Conservation (phyloP, 352 stramenopile genomes). For the Globisporangium iwayamae region DNA sequence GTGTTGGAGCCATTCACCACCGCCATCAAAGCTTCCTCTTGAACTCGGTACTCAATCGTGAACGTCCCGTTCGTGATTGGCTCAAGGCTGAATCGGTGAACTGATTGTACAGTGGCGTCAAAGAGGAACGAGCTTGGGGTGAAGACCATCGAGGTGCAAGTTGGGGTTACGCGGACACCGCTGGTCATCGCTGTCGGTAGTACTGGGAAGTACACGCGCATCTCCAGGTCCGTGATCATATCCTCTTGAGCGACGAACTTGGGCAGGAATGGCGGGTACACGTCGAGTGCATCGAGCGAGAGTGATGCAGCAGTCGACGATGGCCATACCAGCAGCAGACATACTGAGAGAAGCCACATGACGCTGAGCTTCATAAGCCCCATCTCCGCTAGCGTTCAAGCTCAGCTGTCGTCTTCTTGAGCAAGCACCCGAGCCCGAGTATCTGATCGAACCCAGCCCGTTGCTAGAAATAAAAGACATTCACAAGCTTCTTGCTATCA, state of each 20-base stretch:
- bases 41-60: slow-evolving; percentile 31
- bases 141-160: slow-evolving; percentile 29
- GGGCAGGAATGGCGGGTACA: slow-evolving; percentile 37
- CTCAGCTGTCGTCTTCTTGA: not conserved
- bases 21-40: not conserved
- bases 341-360: not conserved
- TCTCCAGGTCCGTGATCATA: slow-evolving; percentile 29
- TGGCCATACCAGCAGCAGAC: not conserved
- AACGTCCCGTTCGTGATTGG: slow-evolving; percentile 19
- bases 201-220: slow-evolving; percentile 35
- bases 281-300: slow-evolving; percentile 14
- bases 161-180: slow-evolving; percentile 31
- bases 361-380: not conserved
- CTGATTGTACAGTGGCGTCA: not conserved
- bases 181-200: not conserved
- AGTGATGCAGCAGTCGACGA: not conserved
- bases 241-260: slow-evolving; percentile 31
- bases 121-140: slow-evolving; percentile 22
- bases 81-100: slow-evolving; percentile 1
- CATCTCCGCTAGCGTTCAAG: not conserved
- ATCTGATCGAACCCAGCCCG: too few relatives aligned
- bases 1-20: not conserved
- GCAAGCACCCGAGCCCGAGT: not conserved
- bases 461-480: not conserved
- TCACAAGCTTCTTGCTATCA: not conserved